Base-by-base conservation (phyloP, 2,329 filamentous ascomycete genomes). In the Aureobasidium sp. region DNA sequence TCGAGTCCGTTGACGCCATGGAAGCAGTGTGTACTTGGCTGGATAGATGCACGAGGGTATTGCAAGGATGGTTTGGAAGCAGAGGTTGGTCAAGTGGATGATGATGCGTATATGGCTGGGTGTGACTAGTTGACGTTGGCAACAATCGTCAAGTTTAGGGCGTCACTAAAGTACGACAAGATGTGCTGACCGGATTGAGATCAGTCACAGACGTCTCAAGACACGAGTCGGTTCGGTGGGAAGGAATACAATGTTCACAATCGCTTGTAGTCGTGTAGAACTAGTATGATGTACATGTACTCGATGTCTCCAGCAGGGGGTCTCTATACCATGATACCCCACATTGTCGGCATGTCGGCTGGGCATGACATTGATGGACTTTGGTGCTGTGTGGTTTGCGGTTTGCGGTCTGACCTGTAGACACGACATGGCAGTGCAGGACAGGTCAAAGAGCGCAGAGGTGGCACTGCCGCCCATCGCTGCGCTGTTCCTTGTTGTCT, bases 401-500 rank as follows among this genome's bases (percentile, higher is more conserved):
- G 20, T 26, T 20, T 15, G 20, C 5, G 12, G 2, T 41, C 37
- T 37, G 26, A 41, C 6, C 20, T 36, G 50, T 32, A 41, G 29
- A 24, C 27, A 57, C 46, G 26, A 48, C 44, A 47, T 57, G 53
- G 53, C 39, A 36, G 53, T 13, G 9, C 39, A 29, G 12, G 29
- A 46, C 27, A 46, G 27, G 9, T 46, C 53, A 5, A 59, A 59
- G 57, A 43, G 57, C 26, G 27, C 48, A 27, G 59, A 62, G 37
- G 61, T 26, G 51, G 46, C 62, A 47, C 34, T 62, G 17, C 72
- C 73, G 37, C 66, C 69, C 3, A 64, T 75, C n/a, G 67, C 69
- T n/a, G 72, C 72, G 10, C 62, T 72, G 4, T 75, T 74, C 63
- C 66, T 71, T 15, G 70, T 74, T 29, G 65, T 71, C 34, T 75